A percentile compares a stretch with the other conserved stretches of the same genome.
phyloP scores from a whole-genome alignment of 139 green algal genomes.

The Chlorella ohadii region DNA sequence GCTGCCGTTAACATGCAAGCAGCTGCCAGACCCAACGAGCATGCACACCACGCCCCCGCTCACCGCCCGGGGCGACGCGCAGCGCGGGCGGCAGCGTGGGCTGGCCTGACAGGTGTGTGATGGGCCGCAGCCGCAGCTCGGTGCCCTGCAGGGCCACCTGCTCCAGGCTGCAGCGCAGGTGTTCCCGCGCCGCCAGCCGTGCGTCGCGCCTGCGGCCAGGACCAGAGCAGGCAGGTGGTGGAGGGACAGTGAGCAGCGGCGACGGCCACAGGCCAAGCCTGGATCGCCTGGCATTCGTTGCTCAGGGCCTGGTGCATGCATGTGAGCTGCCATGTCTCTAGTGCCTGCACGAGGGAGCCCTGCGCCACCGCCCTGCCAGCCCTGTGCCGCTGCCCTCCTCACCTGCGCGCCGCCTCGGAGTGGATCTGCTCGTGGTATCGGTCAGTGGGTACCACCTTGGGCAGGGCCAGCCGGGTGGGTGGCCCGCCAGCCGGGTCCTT shows the following conservation, averaged over 20 bases:
- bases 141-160: conserved; percentile 31
- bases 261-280: no score
- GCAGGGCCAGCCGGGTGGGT: conserved; percentile 24
- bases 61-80: conserved; percentile 19
- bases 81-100: conserved; percentile 73
- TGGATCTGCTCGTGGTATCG: conserved; percentile 45
- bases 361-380: no score
- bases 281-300: no score
- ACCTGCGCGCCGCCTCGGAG: conserved; percentile 54
- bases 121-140: conserved; percentile 63
- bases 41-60: neutral
- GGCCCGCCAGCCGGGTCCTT: neutral
- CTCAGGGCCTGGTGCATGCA: no score
- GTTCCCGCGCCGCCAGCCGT: conserved; percentile 13
- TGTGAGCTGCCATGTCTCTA: no score
- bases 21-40: no score
- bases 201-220: conserved; percentile 7
- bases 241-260: neutral
- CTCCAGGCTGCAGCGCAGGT: conserved; percentile 19
- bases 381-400: neutral
- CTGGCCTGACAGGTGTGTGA: conserved; percentile 72
- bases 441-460: conserved; percentile 55
- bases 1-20: no score
- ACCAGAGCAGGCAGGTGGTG: neutral
- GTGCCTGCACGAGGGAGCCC: no score